A percentile compares a stretch with the other conserved stretches of the same genome.
Evolutionary conservation across 2,329 filamentous ascomycete genomes (phyloP).

Genomic region (Aspergillus flavus): DNA sequence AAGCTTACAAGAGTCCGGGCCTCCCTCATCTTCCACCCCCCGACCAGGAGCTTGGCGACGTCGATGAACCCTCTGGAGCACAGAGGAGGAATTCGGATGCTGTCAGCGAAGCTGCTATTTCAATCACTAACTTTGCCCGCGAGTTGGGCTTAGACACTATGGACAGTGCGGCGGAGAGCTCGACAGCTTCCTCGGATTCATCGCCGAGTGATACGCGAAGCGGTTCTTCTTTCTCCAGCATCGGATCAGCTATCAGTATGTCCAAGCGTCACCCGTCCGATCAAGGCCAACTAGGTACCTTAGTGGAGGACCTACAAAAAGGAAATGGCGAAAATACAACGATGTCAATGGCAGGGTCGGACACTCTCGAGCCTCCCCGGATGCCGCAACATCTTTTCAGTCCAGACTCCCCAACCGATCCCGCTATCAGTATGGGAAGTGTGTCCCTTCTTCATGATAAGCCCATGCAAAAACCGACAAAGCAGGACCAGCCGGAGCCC

Average conservation of each 20-base stretch:
- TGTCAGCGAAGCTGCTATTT: slow-evolving; percentile 34
- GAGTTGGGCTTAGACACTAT: slow-evolving; percentile 56
- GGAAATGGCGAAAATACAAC: slow-evolving; percentile 31
- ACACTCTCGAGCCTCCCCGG: slow-evolving; percentile 31
- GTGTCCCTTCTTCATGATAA: slow-evolving; percentile 38
- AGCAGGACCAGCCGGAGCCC: background rate
- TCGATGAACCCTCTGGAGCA: slow-evolving; percentile 10
- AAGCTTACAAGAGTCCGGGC: slow-evolving; percentile 21
- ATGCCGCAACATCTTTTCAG: slow-evolving; percentile 35
- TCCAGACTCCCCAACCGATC: slow-evolving; percentile 54
- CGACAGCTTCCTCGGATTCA: slow-evolving; percentile 66
- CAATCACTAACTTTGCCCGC: slow-evolving; percentile 43
- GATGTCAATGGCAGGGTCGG: slow-evolving; percentile 36
- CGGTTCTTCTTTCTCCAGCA: slow-evolving; percentile 64
- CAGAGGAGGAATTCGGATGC: slow-evolving; percentile 32
- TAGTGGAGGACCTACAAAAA: slow-evolving; percentile 59
- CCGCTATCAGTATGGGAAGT: slow-evolving; percentile 45
- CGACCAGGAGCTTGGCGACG: slow-evolving; percentile 13
- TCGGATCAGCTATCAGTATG: slow-evolving; percentile 47
- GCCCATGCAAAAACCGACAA: background rate
- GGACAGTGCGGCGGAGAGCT: slow-evolving; percentile 66
- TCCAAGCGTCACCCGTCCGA: slow-evolving; percentile 35
- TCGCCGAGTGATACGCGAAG: slow-evolving; percentile 62
- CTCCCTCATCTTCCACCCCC: slow-evolving; percentile 27
- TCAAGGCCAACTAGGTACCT: slow-evolving; percentile 50